phyloP scores from a whole-genome alignment of 129 eudicot species.

The Helianthus annuus region HanXRQr2.0-SUNRISE NC_035449.2:2243873-2244372 shows the following conservation, averaged over 20 bases:
- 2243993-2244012: slow-evolving; percentile 32
- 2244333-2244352: too few species aligned
- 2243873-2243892: slow-evolving; percentile 14
- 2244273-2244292: too few species aligned
- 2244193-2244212: too few species aligned
- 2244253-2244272: too few species aligned
- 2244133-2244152: background rate
- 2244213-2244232: too few species aligned
- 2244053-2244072: slow-evolving; percentile 27
- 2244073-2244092: slow-evolving; percentile 22
- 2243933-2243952: slow-evolving; percentile 23
- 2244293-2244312: too few species aligned
- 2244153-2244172: too few species aligned
- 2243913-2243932: slow-evolving; percentile 31
- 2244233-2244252: too few species aligned
- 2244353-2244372: too few species aligned
- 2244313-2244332: too few species aligned
- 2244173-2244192: too few species aligned
- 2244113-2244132: background rate
- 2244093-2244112: slow-evolving; percentile 24
- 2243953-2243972: slow-evolving; percentile 30
- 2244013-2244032: slow-evolving; percentile 17
- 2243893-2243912: slow-evolving; percentile 37
- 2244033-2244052: slow-evolving; percentile 36
- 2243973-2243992: slow-evolving; percentile 26